Base-by-base conservation (phyloP, 768 basidiomycete genomes). In the Auricularia auricula-judae region DNA sequence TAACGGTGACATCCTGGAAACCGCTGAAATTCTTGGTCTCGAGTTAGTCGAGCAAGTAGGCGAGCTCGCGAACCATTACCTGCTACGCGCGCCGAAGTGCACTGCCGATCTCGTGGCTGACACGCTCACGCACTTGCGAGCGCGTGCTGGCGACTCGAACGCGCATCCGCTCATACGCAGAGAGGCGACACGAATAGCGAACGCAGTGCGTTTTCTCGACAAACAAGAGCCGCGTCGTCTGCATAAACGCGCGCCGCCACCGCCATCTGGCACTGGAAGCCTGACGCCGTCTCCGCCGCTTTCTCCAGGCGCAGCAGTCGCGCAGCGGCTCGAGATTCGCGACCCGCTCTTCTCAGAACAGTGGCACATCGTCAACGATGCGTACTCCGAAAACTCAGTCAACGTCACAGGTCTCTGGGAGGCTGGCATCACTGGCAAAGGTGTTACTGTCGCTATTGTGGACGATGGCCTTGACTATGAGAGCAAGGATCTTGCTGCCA, bases 11-110 rank as follows among this genome's bases (percentile, higher is more conserved):
- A 80, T 90, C 66, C 75, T 76, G 64, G 85, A 89, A 67, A 80
- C 87, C 65, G 81, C 86, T 4, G 59, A 72, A 5, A 73, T 77
- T 0, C 80, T 98, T 11, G 86, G 86, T 14, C 87, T 93, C 23
- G 88, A 98, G 75, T 77, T 97, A 60, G 88, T 98, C 64, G 92
- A 95, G 72, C 88, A 84, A 68, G 87, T 86, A 33, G 94, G 97
- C 62, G 88, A 94, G 72, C 82, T 99, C 4, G 72, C 75, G 35
- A 79, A 91, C 64, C 82, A 90, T 75, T 99, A 91, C 90, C 78
- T 99, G 18, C 86, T 97, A 56, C 83, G 91, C 33, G 76, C 80
- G 51, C 70, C 74, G 68, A 82, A 85, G 72, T n/a, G 3, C 5
- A 51, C 11, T 8, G 10, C 47, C 21, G 21, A 16, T 16, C 14